These are phyloP conservation scores for Saccharomyces pastorianus DNA, from an alignment of 1,139 yeast genomes.

Conservation along the genomic window DNA sequence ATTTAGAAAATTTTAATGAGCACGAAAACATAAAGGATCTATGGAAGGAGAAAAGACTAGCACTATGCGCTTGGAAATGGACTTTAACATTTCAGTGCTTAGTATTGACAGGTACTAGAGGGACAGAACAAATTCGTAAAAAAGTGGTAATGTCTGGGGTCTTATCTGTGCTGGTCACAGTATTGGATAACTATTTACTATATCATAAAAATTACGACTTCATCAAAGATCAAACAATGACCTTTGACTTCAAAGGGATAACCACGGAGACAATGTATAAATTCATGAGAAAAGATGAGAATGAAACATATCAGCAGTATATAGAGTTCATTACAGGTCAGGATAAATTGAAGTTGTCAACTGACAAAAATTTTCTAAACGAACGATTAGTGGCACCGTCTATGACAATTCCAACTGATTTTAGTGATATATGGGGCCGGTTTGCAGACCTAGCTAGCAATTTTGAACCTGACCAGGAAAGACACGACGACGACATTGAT, in stretches of 20 bases:
- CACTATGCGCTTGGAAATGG: slow-evolving; percentile 91
- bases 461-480: background rate
- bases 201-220: slow-evolving; percentile 33
- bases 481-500: slow-evolving; percentile 3
- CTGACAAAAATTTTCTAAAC: slow-evolving; percentile 9
- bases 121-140: slow-evolving; percentile 76
- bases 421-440: slow-evolving; percentile 16
- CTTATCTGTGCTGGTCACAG: slow-evolving; percentile 83
- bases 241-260: slow-evolving; percentile 17
- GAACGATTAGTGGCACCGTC: slow-evolving; percentile 13
- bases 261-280: slow-evolving; percentile 13
- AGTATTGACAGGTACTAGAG: slow-evolving; percentile 85
- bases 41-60: slow-evolving; percentile 33
- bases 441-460: background rate
- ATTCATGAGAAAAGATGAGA: slow-evolving; percentile 12
- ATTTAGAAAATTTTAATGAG: slow-evolving; percentile 14
- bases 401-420: slow-evolving; percentile 19
- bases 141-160: slow-evolving; percentile 89
- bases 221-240: slow-evolving; percentile 22
- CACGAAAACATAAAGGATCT: slow-evolving; percentile 20
- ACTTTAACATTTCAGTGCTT: slow-evolving; percentile 87
- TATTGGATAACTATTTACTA: slow-evolving; percentile 70
- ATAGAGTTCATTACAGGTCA: slow-evolving; percentile 15
- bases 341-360: slow-evolving; percentile 12
- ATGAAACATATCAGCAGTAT: slow-evolving; percentile 18